phyloP scores from a whole-genome alignment of 202 grass and related monocot genomes.

The Cymbopogon flexuosus region DNA sequence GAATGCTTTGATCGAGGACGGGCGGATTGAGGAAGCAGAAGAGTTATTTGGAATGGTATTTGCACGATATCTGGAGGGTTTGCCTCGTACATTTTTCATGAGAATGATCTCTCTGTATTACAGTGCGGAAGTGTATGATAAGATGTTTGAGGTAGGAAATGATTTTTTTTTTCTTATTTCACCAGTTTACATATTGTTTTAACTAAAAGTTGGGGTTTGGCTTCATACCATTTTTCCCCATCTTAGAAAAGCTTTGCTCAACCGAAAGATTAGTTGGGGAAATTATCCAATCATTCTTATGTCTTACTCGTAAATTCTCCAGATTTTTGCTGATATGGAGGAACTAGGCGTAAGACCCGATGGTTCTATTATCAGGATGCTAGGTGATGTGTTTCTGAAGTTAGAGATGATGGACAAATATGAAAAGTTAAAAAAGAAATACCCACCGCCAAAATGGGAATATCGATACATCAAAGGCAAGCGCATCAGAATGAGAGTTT shows the following conservation, averaged over 20 bases:
- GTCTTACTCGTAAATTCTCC: neutral
- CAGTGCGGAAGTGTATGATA: conserved; percentile 49
- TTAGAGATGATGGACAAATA: conserved; percentile 88
- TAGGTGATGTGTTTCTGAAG: conserved; percentile 73
- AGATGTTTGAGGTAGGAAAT: conserved; percentile 93
- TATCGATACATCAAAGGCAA: conserved; percentile 82
- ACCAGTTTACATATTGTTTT: neutral
- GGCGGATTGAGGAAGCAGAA: conserved; percentile 78
- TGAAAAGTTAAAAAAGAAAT: conserved; percentile 77
- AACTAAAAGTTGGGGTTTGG: neutral
- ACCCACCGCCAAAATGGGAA: conserved; percentile 76
- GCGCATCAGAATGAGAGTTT: conserved; percentile 66
- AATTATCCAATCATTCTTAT: neutral
- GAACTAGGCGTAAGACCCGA: conserved; percentile 84
- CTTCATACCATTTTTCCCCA: neutral
- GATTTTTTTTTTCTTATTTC: neutral
- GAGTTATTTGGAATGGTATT: conserved; percentile 86
- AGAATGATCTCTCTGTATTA: conserved; percentile 74
- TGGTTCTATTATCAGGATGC: conserved; percentile 69
- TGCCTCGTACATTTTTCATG: conserved; percentile 86
- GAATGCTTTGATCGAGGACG: conserved; percentile 86
- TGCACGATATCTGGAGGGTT: conserved; percentile 65
- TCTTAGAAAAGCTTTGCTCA: neutral
- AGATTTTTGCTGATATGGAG: conserved; percentile 99
- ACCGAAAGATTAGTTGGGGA: neutral